Evolutionary conservation across 805 yeast species (phyloP).

Genomic region (Isabelozyma gotoi): DNA sequence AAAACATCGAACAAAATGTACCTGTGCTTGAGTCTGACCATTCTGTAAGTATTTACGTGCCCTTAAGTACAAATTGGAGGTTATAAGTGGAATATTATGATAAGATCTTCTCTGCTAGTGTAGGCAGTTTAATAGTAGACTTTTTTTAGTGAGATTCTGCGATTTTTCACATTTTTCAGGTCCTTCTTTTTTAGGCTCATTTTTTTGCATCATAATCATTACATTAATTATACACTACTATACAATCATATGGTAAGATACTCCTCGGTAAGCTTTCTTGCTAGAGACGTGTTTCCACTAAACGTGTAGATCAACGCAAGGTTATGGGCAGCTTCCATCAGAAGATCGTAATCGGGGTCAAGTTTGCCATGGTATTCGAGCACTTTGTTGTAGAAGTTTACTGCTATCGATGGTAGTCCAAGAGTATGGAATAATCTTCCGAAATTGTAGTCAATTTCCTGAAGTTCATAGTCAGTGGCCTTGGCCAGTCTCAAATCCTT

Average conservation of each 20-base stretch:
- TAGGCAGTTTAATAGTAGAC: too few relatives aligned
- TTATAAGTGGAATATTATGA: background rate
- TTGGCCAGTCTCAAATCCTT: slow-evolving; percentile 46
- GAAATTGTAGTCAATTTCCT: slow-evolving; percentile 79
- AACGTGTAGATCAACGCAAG: slow-evolving; percentile 69
- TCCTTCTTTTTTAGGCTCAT: background rate
- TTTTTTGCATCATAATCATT: background rate
- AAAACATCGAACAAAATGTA: slow-evolving; percentile 79
- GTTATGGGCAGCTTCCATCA: slow-evolving; percentile 84
- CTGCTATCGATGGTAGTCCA: slow-evolving; percentile 74
- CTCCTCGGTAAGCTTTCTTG: slow-evolving; percentile 61
- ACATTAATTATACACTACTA: background rate
- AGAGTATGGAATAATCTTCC: slow-evolving; percentile 84
- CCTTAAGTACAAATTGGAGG: background rate
- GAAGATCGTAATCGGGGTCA: slow-evolving; percentile 54
- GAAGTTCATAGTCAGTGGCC: slow-evolving; percentile 50
- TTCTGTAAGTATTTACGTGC: slow-evolving; percentile 17
- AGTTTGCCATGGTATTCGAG: slow-evolving; percentile 38
- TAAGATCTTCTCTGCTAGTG: too few relatives aligned
- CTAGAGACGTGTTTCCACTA: slow-evolving; percentile 69
- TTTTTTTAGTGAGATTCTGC: too few relatives aligned
- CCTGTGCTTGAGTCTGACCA: slow-evolving; percentile 89
- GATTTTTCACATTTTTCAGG: background rate
- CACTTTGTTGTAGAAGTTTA: slow-evolving; percentile 70
- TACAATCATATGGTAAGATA: slow-evolving; percentile 51